Percentiles rank a stretch among this genome's conserved stretches.
These are phyloP conservation scores for Achaetomium macrosporum DNA, from an alignment of 2,329 filamentous ascomycete genomes.

Conservation along the genomic window DNA sequence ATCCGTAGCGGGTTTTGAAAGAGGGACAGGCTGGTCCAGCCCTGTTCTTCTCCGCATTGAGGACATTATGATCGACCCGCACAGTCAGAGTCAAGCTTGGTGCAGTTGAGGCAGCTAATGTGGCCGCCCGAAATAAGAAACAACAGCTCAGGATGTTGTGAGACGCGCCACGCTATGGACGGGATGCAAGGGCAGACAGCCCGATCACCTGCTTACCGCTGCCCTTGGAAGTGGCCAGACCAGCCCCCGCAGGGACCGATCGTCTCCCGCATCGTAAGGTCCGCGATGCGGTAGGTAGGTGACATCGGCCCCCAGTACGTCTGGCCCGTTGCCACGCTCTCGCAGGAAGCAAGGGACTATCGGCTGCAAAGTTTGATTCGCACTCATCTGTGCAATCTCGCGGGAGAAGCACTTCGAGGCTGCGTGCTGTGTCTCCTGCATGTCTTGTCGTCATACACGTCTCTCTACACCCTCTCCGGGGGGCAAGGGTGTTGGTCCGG, in stretches of 20 bases:
- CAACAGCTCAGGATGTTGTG: background rate
- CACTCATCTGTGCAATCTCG: background rate
- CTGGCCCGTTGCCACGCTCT: background rate
- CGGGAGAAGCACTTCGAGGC: slow-evolving; percentile 5
- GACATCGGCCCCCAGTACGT: background rate
- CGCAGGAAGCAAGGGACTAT: background rate
- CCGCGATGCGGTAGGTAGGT: background rate
- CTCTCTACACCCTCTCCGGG: background rate
- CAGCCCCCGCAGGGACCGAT: slow-evolving; percentile 11
- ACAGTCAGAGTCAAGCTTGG: background rate
- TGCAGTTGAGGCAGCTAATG: background rate
- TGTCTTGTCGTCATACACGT: slow-evolving; percentile 13
- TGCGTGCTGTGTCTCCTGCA: background rate
- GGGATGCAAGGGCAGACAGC: slow-evolving; percentile 5
- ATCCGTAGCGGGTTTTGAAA: background rate
- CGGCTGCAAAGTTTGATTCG: slow-evolving; percentile 2
- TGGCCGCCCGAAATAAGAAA: background rate
- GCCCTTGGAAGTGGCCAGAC: background rate
- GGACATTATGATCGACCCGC: slow-evolving; percentile 8
- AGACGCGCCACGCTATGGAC: background rate
- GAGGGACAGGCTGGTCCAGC: background rate
- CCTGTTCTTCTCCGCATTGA: background rate
- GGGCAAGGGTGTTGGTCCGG: slow-evolving; percentile 3
- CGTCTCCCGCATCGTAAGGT: background rate
- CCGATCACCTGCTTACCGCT: background rate